Percentiles rank a stretch among this genome's conserved stretches.
Conservation (phyloP, 2,329 filamentous ascomycete genomes). For the Penicillium sp. region DNA sequence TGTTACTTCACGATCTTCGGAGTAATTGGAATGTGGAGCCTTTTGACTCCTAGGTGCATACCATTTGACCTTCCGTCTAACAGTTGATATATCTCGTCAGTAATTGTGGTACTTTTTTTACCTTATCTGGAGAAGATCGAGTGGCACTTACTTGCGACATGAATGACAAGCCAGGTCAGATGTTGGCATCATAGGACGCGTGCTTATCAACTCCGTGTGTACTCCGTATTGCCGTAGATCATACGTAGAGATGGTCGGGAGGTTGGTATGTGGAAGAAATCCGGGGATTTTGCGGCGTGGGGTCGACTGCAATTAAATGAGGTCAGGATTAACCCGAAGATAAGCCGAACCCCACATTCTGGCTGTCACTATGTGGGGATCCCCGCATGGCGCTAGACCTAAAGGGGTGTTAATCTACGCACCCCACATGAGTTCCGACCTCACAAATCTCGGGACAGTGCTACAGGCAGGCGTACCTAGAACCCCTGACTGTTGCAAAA, state of each 20-base stretch:
- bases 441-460: too few relatives aligned
- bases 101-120: too few relatives aligned
- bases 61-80: neutral
- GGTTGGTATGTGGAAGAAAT: neutral
- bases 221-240: neutral
- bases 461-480: too few relatives aligned
- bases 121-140: neutral
- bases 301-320: neutral
- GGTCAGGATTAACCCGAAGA: neutral
- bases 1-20: neutral
- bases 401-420: too few relatives aligned
- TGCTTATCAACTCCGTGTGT: too few relatives aligned
- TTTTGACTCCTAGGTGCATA: neutral
- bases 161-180: neutral
- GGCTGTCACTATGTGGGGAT: too few relatives aligned
- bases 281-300: too few relatives aligned
- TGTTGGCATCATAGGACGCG: neutral
- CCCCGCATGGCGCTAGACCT: too few relatives aligned
- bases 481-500: too few relatives aligned
- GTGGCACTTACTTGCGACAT: neutral
- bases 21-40: neutral
- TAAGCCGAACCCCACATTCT: neutral
- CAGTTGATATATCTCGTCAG: neutral
- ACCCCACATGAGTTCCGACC: too few relatives aligned
- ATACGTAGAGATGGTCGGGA: neutral